phyloP scores from a whole-genome alignment of 768 basidiomycete species.

The Mycena pura region DNA sequence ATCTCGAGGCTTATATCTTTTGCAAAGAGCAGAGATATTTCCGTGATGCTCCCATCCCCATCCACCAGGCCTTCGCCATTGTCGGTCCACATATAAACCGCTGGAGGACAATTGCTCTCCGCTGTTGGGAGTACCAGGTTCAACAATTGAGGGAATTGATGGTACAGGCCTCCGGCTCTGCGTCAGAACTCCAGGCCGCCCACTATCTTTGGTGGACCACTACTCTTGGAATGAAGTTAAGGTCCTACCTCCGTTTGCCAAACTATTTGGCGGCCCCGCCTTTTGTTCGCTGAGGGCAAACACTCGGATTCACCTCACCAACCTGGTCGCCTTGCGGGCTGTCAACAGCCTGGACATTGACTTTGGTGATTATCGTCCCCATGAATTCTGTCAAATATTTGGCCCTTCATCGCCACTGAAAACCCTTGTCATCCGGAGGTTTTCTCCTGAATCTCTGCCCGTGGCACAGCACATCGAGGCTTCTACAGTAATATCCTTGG shows the following conservation, averaged over 20 bases:
- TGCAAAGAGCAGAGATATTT: neutral
- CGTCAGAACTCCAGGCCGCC: neutral
- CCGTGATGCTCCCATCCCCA: neutral
- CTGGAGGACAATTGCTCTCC: conserved; percentile 2
- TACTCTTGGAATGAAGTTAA: no score
- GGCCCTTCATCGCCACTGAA: neutral
- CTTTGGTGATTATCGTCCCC: neutral
- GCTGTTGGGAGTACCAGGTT: neutral
- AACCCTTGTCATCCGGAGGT: neutral
- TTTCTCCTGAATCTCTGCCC: neutral
- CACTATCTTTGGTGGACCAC: neutral
- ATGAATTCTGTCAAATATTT: neutral
- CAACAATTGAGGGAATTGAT: neutral
- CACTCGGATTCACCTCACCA: neutral
- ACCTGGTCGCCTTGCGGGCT: neutral
- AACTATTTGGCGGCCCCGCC: neutral
- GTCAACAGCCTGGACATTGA: neutral
- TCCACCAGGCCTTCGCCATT: neutral
- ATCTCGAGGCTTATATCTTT: neutral
- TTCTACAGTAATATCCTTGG: neutral
- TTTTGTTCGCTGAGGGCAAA: neutral
- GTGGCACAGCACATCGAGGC: neutral
- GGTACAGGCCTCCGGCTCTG: neutral
- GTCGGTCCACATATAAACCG: conserved; percentile 1
- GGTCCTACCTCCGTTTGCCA: neutral